Evolutionary conservation across 2,329 filamentous ascomycete species (phyloP), one percentile per base, ranked within the genome.

Genomic region (Fusarium nisikadoi): DNA sequence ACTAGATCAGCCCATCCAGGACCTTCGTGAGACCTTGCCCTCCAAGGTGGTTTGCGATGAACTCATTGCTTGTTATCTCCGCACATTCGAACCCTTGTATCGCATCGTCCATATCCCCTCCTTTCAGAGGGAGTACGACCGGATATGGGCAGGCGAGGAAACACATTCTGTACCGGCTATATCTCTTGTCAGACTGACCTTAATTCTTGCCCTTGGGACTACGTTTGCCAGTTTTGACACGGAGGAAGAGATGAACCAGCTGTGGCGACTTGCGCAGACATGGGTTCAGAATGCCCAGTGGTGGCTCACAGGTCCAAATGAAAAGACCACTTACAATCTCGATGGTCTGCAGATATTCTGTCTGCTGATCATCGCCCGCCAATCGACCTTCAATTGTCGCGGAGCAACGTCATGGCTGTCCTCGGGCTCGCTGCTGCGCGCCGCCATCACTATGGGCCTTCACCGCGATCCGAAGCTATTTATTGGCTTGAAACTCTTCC

Each of bases 281-380:
- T 77, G 75, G 75, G 68, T 77, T 13, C 75, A 76, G 50, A 77
- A 77, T 36, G 74, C 74, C 8, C 75, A 77, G 50, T 77, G 75
- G 74, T 77, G 75, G 75, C 63, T 77, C 8, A 76, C 71, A 17
- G 74, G 75, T 2, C 74, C 75, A 46, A 68, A 61, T 16, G 75
- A 77, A 38, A 77, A 77, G 41, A 62, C 68, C 9, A 76, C 75
- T 16, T 74, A 76, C 23, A 77, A 75, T 33, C 66, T 75, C 2
- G 72, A 77, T 35, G 75, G 75, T 1, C 62, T 77, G 19, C 75
- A 77, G 36, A 68, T 74, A 8, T 77, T 75, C 29, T 76, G 74
- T 19, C 50, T 77, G 16, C 52, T 77, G 17, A 63, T 77, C 13
- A 57, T 77, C 14, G 69, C 75, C 11, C 71, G 75, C 7, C 75